Percentiles rank a stretch among this genome's conserved stretches.
These are phyloP conservation scores for Carnegiea gigantea DNA, from an alignment of 179 eudicot species.

Conservation along the genomic window DNA sequence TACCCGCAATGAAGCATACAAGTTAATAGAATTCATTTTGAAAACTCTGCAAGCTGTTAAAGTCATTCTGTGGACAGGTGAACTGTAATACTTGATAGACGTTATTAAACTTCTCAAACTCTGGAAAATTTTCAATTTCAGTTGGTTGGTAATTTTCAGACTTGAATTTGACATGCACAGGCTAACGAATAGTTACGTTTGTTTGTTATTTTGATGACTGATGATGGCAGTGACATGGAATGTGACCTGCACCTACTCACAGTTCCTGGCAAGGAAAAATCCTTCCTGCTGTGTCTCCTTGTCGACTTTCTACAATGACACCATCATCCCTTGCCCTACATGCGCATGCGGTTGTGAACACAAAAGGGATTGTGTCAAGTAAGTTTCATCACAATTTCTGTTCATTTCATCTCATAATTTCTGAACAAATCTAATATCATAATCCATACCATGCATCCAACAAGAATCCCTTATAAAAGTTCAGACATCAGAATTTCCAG, in stretches of 20 bases:
- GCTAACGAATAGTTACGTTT: slow-evolving; percentile 2
- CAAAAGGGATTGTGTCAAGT: slow-evolving; percentile 68
- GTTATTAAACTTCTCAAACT: background rate
- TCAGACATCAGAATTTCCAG: no score
- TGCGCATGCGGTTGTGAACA: slow-evolving; percentile 87
- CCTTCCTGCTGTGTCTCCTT: slow-evolving; percentile 80
- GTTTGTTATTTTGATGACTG: background rate
- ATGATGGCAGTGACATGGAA: slow-evolving; percentile 80
- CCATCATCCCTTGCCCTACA: slow-evolving; percentile 73
- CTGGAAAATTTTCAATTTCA: background rate
- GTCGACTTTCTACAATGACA: slow-evolving; percentile 80
- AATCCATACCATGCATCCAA: no score
- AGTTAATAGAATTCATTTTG: no score
- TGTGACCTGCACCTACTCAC: slow-evolving; percentile 85
- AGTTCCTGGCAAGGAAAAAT: slow-evolving; percentile 70
- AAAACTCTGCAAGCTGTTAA: no score
- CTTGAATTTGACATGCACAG: slow-evolving; percentile 14
- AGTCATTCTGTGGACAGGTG: background rate
- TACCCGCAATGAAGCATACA: no score
- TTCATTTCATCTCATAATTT: background rate
- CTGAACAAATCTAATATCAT: no score
- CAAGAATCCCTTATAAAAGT: no score
- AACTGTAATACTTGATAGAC: background rate
- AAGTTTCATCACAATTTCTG: slow-evolving; percentile 24
- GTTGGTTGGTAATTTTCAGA: background rate